Evolutionary conservation across 1,139 yeast genomes (phyloP).

Genomic region (Tardiomyces digboiensis): DNA sequence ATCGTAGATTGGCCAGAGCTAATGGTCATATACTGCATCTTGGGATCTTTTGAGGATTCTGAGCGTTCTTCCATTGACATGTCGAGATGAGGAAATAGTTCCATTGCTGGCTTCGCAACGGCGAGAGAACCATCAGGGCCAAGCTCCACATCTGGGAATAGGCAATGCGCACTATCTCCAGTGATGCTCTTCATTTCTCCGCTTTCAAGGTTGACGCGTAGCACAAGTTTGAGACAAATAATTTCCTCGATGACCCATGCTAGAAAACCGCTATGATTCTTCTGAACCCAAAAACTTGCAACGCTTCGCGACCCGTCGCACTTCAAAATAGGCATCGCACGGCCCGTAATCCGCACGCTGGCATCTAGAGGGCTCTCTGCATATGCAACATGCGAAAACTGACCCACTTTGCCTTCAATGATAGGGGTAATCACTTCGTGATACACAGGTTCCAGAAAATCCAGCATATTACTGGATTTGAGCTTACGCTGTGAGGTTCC

Average conservation of each 20-base stretch:
- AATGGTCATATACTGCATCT: not conserved
- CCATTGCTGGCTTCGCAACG: not conserved
- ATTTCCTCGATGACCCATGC: slow-evolving; percentile 86
- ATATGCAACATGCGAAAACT: not conserved
- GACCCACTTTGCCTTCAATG: slow-evolving; percentile 1
- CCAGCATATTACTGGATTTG: slow-evolving; percentile 56
- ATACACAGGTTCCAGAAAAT: slow-evolving; percentile 67
- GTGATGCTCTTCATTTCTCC: slow-evolving; percentile 7
- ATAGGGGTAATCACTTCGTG: slow-evolving; percentile 9
- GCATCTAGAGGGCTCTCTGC: too few relatives aligned
- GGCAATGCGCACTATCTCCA: not conserved
- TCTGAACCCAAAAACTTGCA: slow-evolving; percentile 62
- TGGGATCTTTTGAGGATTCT: not conserved
- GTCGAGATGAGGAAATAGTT: not conserved
- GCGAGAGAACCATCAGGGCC: not conserved
- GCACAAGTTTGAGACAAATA: slow-evolving; percentile 19
- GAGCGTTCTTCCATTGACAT: not conserved
- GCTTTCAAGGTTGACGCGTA: slow-evolving; percentile 32
- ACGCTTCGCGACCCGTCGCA: slow-evolving; percentile 27
- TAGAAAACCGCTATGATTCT: slow-evolving; percentile 51
- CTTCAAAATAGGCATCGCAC: slow-evolving; percentile 40
- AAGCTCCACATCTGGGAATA: not conserved
- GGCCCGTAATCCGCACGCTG: slow-evolving; percentile 43
- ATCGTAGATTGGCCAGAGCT: not conserved
- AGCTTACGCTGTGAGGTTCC: slow-evolving; percentile 66